These are phyloP conservation scores for Erythrophleum fordii DNA, from an alignment of 306 rosid species.

Conservation along the genomic window DNA sequence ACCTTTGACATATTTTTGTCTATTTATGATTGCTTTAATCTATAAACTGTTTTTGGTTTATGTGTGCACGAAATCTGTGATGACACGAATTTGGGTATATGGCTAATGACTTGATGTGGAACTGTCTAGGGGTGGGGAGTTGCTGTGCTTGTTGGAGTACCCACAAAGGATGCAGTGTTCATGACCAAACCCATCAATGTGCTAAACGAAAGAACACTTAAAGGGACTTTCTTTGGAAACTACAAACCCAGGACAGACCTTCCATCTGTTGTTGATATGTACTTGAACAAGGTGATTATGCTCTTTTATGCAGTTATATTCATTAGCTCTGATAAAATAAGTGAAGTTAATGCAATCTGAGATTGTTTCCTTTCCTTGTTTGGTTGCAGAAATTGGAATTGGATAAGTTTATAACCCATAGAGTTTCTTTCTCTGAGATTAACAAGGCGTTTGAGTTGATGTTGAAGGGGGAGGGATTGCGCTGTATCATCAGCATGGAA, in stretches of 20 bases:
- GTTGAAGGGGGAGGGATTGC: constrained; percentile 48
- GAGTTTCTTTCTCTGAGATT: constrained; percentile 54
- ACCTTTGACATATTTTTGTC: no score
- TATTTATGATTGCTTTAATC: no score
- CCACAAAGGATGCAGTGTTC: constrained; percentile 50
- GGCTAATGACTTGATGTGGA: background rate
- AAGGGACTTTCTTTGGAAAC: constrained; percentile 65
- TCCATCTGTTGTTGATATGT: constrained; percentile 56
- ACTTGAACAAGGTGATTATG: constrained; percentile 52
- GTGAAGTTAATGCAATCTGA: background rate
- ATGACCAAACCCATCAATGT: constrained; percentile 51
- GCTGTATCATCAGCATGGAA: constrained; percentile 58
- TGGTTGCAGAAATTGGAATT: constrained; percentile 47
- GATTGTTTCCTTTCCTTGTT: background rate
- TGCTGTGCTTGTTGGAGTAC: constrained; percentile 62
- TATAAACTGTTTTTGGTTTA: no score
- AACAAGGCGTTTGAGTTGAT: constrained; percentile 60
- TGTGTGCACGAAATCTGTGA: no score
- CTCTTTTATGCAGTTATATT: background rate
- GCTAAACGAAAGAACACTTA: constrained; percentile 51
- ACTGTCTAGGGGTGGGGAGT: constrained; percentile 58
- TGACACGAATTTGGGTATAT: background rate
- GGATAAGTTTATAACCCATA: constrained; percentile 59
- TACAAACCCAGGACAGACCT: constrained; percentile 58
- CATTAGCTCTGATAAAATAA: background rate